Evolutionary conservation across 208 protist species (phyloP).

Genomic region (Jaenimonas drosophilae): DNA sequence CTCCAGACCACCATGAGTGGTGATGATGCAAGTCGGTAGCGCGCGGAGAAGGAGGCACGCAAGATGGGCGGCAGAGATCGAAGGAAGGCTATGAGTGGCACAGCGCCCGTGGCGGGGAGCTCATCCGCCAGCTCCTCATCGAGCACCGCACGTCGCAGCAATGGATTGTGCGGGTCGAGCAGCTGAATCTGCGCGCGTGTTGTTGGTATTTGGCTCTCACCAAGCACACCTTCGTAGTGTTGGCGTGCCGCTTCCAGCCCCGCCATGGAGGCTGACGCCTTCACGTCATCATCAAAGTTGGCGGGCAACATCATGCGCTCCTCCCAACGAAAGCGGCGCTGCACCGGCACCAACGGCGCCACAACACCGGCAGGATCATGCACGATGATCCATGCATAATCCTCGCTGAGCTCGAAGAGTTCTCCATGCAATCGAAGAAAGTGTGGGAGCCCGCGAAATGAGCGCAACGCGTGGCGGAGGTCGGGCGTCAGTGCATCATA

Average conservation of each 20-base stretch:
- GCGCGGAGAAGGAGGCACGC: constrained; percentile 34
- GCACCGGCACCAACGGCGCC: constrained; percentile 51
- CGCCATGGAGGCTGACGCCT: constrained; percentile 25
- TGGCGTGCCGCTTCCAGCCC: constrained; percentile 39
- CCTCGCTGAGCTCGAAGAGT: constrained; percentile 64
- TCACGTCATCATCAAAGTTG: constrained; percentile 46
- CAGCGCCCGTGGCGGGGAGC: constrained; percentile 30
- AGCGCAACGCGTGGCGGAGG: constrained; percentile 35
- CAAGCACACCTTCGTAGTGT: constrained; percentile 23
- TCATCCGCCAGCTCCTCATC: constrained; percentile 63
- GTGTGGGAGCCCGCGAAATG: constrained; percentile 60
- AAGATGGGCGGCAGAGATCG: constrained; percentile 51
- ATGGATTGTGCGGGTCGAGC: constrained; percentile 76
- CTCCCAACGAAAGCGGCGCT: constrained; percentile 44
- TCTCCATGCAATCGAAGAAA: constrained; percentile 82
- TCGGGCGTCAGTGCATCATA: constrained; percentile 36
- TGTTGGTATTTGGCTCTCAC: constrained; percentile 49
- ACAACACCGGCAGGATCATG: constrained; percentile 57
- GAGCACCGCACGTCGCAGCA: constrained; percentile 51
- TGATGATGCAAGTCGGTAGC: constrained; percentile 32
- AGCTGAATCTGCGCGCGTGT: constrained; percentile 49
- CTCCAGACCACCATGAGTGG: constrained; percentile 16
- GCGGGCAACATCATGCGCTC: constrained; percentile 60
- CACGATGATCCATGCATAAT: constrained; percentile 68
- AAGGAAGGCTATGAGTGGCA: constrained; percentile 19